These are phyloP conservation scores for Pholiota molesta DNA, from an alignment of 768 basidiomycete genomes.

Conservation along the genomic window DNA sequence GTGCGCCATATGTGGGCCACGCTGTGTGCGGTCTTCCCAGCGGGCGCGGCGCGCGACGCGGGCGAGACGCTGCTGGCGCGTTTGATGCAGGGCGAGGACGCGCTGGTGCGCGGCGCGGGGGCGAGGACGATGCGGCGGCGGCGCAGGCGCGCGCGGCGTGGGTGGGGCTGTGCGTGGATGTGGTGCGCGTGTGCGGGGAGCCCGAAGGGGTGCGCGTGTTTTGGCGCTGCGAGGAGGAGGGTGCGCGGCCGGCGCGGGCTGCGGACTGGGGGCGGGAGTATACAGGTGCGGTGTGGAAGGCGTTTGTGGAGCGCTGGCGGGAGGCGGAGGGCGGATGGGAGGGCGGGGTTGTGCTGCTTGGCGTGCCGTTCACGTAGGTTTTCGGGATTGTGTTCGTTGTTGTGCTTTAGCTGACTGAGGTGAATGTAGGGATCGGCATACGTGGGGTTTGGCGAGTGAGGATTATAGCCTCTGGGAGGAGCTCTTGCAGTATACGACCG, in stretches of 20 bases:
- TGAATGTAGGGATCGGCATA: constrained; percentile 35
- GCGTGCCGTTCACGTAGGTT: constrained; percentile 66
- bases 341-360: constrained; percentile 53
- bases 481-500: constrained; percentile 52
- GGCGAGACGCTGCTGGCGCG: constrained; percentile 43
- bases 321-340: constrained; percentile 55
- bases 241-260: constrained; percentile 31
- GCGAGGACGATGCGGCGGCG: constrained; percentile 17
- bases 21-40: constrained; percentile 45
- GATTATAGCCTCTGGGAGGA: constrained; percentile 65
- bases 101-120: constrained; percentile 38
- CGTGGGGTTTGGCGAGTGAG: constrained; percentile 56
- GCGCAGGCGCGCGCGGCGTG: constrained; percentile 56
- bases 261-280: constrained; percentile 41
- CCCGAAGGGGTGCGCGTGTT: constrained; percentile 51
- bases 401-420: constrained; percentile 3
- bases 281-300: constrained; percentile 58
- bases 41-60: too few relatives aligned
- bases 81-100: constrained; percentile 51
- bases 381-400: neutral
- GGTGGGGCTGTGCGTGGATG: constrained; percentile 62
- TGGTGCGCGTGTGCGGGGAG: constrained; percentile 47
- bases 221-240: constrained; percentile 45
- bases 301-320: constrained; percentile 59
- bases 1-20: constrained; percentile 61